Percentiles rank a stretch among this genome's conserved stretches.
phyloP scores from a whole-genome alignment of 2,329 filamentous ascomycete genomes.

The Cladosporium sp. region DNA sequence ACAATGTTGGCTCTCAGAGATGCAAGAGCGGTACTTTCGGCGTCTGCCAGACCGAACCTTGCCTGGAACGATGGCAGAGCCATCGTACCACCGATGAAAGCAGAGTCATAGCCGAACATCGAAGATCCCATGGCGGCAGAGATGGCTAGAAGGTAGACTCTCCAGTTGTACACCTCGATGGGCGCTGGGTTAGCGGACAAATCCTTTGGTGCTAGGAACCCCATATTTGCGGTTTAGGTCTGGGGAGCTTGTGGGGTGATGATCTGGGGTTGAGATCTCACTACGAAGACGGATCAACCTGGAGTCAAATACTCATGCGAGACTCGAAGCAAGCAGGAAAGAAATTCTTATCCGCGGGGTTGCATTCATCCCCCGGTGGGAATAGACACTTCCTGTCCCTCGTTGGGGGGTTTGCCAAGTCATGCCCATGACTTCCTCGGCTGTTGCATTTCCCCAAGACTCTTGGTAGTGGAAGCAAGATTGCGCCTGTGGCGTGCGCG shows the following conservation, averaged over 20 bases:
- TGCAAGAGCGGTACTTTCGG: not conserved
- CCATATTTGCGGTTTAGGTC: slow-evolving; percentile 7
- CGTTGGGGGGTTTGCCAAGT: slow-evolving; percentile 1
- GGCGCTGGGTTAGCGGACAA: slow-evolving; percentile 46
- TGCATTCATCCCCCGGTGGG: not conserved
- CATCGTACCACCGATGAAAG: slow-evolving; percentile 74
- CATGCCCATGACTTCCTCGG: slow-evolving; percentile 5
- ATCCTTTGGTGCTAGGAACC: slow-evolving; percentile 13
- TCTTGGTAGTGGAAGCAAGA: slow-evolving; percentile 2
- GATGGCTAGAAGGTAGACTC: slow-evolving; percentile 51
- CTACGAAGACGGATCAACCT: not conserved
- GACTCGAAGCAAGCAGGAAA: not conserved
- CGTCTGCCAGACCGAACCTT: slow-evolving; percentile 61
- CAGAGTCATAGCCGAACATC: slow-evolving; percentile 60
- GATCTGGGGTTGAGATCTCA: slow-evolving; percentile 6
- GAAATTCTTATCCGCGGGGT: not conserved
- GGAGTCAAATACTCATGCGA: slow-evolving; percentile 2
- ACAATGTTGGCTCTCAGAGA: slow-evolving; percentile 60
- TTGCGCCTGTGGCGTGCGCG: not conserved
- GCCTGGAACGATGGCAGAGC: slow-evolving; percentile 64
- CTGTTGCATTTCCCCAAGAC: not conserved
- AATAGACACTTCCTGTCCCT: not conserved
- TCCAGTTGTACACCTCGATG: slow-evolving; percentile 53
- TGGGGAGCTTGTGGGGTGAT: slow-evolving; percentile 3
- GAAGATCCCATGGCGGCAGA: slow-evolving; percentile 55